A percentile compares a stretch with the other conserved stretches of the same genome.
phyloP scores from a whole-genome alignment of 2,329 filamentous ascomycete genomes.

The Aspergillus ochraceoroseus region DNA sequence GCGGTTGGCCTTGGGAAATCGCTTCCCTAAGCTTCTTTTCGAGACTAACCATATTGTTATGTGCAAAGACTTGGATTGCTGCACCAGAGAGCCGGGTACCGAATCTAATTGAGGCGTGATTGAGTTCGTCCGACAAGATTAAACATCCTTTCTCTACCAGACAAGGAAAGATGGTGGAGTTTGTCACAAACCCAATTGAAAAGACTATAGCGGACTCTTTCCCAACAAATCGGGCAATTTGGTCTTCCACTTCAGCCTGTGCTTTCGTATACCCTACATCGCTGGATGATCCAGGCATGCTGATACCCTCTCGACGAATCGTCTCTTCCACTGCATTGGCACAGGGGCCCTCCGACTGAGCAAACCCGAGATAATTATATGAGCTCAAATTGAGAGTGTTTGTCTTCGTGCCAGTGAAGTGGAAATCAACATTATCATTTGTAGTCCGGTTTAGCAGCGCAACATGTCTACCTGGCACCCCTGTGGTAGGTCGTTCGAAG shows the following conservation, averaged over 20 bases:
- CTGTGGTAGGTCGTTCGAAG: conserved; percentile 82
- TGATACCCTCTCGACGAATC: conserved; percentile 75
- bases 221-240: conserved; percentile 82
- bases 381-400: conserved; percentile 96
- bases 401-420: conserved; percentile 76
- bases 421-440: conserved; percentile 80
- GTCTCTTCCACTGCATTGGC: conserved; percentile 82
- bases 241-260: conserved; percentile 75
- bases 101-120: conserved; percentile 91
- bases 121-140: conserved; percentile 90
- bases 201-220: conserved; percentile 91
- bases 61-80: conserved; percentile 88
- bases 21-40: conserved; percentile 79
- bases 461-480: conserved; percentile 86
- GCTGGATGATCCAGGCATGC: conserved; percentile 67
- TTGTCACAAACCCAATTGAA: conserved; percentile 96
- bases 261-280: conserved; percentile 81
- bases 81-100: conserved; percentile 85
- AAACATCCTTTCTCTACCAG: conserved; percentile 85
- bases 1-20: conserved; percentile 89
- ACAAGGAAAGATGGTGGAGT: conserved; percentile 86
- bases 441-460: conserved; percentile 83
- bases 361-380: conserved; percentile 96
- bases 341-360: conserved; percentile 90
- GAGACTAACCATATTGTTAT: conserved; percentile 84